These are phyloP conservation scores for Aspergillus avenaceus DNA, from an alignment of 495 filamentous ascomycete species.

Conservation along the genomic window DNA sequence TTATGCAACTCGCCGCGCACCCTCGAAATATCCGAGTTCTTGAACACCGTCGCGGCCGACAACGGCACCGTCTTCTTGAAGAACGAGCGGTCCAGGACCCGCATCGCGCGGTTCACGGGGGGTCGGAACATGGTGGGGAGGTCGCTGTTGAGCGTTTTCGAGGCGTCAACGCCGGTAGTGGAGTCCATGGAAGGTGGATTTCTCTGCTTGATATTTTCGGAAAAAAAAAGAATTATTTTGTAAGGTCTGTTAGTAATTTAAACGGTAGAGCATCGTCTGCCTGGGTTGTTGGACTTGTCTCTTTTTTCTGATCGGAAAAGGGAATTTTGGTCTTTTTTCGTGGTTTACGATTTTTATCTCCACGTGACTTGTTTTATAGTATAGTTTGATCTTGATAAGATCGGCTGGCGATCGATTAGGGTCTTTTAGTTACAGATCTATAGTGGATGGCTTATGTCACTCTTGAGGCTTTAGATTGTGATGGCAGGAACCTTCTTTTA, in stretches of 20 bases:
- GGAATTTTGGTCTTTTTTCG: background rate
- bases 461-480: too few species aligned
- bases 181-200: constrained; percentile 27
- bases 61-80: constrained; percentile 72
- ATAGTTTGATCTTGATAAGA: constrained; percentile 6
- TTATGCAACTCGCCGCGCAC: constrained; percentile 57
- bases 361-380: constrained; percentile 16
- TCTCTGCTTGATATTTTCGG: background rate
- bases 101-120: constrained; percentile 77
- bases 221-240: background rate
- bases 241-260: background rate
- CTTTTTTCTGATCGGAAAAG: constrained; percentile 2
- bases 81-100: constrained; percentile 72
- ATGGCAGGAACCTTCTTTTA: too few species aligned
- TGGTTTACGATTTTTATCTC: constrained; percentile 11
- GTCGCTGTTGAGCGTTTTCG: constrained; percentile 20
- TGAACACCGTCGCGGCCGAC: constrained; percentile 72
- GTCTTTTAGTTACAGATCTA: too few species aligned
- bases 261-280: background rate
- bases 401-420: background rate
- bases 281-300: constrained; percentile 1
- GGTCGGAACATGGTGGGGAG: constrained; percentile 65
- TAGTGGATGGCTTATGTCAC: too few species aligned
- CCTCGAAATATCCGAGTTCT: constrained; percentile 64
- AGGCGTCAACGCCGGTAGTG: constrained; percentile 12